Conservation (phyloP, 768 basidiomycete genomes). For the Suillus luteus region DNA sequence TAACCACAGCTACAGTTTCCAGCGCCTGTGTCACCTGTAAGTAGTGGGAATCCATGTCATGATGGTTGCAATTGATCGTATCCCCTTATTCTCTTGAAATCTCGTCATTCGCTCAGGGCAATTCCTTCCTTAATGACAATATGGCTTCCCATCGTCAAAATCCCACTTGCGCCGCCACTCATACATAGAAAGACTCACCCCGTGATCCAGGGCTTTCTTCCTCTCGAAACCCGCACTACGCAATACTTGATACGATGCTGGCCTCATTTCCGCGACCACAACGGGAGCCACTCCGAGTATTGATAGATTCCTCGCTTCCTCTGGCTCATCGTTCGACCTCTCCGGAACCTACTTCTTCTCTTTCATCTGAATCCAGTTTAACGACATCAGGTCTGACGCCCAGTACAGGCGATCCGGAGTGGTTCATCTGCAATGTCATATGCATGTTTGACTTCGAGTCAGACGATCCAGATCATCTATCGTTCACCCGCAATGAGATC, state of each 20-base stretch:
- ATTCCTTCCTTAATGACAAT: background rate
- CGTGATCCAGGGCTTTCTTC: background rate
- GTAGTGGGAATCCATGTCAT: constrained; percentile 8
- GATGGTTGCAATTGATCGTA: constrained; percentile 21
- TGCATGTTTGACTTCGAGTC: constrained; percentile 72
- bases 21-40: background rate
- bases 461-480: constrained; percentile 59
- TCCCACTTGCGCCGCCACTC: background rate
- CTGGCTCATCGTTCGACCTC: constrained; percentile 39
- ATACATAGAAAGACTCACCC: background rate
- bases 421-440: constrained; percentile 42
- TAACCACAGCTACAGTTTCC: background rate
- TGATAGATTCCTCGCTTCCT: constrained; percentile 38
- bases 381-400: constrained; percentile 29
- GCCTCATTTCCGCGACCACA: constrained; percentile 5
- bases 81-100: constrained; percentile 4
- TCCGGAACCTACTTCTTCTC: constrained; percentile 26
- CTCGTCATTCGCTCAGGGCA: constrained; percentile 37
- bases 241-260: constrained; percentile 11
- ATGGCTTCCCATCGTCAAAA: background rate
- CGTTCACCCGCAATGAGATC: constrained; percentile 67
- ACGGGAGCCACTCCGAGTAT: constrained; percentile 29
- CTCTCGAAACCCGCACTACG: background rate
- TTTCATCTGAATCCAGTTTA: constrained; percentile 10
- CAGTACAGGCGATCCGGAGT: constrained; percentile 33